These are phyloP conservation scores for Penicillium italicum DNA, from an alignment of 2,329 filamentous ascomycete species.

Conservation along the genomic window DNA sequence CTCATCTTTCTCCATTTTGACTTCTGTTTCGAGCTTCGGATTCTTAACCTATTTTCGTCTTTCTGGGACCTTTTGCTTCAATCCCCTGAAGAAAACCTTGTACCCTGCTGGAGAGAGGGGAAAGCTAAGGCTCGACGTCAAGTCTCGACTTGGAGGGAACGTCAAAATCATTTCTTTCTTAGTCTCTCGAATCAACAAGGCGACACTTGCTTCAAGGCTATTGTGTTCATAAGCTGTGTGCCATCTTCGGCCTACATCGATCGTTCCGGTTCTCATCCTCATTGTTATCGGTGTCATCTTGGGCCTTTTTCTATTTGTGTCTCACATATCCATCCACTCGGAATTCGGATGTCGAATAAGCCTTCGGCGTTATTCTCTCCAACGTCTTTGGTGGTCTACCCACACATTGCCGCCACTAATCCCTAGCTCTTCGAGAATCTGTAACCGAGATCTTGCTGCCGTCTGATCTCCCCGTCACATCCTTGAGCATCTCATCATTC, in stretches of 20 bases:
- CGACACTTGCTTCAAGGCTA: slow-evolving; percentile 19
- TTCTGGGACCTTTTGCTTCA: background rate
- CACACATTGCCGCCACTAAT: background rate
- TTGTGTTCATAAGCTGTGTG: slow-evolving; percentile 20
- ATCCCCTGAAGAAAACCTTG: background rate
- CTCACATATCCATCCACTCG: background rate
- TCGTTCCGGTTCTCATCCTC: slow-evolving; percentile 12
- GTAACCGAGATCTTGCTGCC: slow-evolving; percentile 1
- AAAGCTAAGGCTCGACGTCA: background rate
- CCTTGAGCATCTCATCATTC: background rate
- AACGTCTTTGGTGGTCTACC: background rate
- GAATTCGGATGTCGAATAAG: background rate
- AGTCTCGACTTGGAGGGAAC: slow-evolving; percentile 4
- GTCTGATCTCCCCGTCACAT: slow-evolving; percentile 1
- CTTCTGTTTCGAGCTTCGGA: background rate
- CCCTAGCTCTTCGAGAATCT: background rate
- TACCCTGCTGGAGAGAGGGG: background rate
- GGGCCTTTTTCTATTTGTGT: background rate
- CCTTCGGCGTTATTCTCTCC: background rate
- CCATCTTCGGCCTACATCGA: slow-evolving; percentile 15
- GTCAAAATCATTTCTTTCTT: slow-evolving; percentile 6
- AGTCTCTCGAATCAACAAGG: slow-evolving; percentile 23
- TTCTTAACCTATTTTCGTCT: background rate
- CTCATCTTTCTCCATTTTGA: slow-evolving; percentile 24
- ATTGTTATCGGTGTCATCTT: background rate